Evolutionary conservation across 441 rosid species (phyloP), one percentile per base, ranked within the genome.

Genomic region (Erodium moschatum): DNA sequence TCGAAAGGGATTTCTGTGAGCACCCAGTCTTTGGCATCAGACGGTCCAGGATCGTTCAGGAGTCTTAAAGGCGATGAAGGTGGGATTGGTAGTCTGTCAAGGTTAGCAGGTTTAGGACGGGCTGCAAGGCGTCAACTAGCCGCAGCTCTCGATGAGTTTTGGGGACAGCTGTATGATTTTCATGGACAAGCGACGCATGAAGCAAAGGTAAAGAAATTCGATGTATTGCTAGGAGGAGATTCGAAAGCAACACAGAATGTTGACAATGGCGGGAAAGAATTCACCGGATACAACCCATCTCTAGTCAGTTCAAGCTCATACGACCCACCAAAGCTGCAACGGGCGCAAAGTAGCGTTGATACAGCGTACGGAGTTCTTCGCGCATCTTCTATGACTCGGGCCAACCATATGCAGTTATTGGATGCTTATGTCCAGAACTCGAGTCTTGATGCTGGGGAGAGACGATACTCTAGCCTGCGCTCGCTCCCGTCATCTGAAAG

Each of bases 51-150:
- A 70, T 90, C 99, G 68, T 84, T 84, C 35, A 88, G 90, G 84
- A 89, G 95, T 84, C 81, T 87, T 67, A 89, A 83, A 82, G 76
- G 84, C 70, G 98, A 90, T 61, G 99, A 90, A 10, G 85, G 85
- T 67, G 99, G 92, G 65, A 94, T 80, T 80, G 99, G 94, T 65
- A 91, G 97, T 78, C 96, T 94, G 77, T 88, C 97, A 27, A 89
- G 96, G 81, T 80, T 94, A 80, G 91, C 84, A 70, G 99, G 97
- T 65, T 74, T 95, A 69, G 99, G 99, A 13, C 97, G 99, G 71
- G 96, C 97, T 67, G 96, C 97, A 6, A 82, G 97, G 74, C 88
- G 95, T 29, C 92, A 95, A 67, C 74, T 95, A 75, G 88, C 96
- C 66, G 78, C 75, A 2, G 80, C 72, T 68, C 94, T 95, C 33